Percentiles rank a stretch among this genome's conserved stretches.
Conservation (phyloP, 139 green algal genomes). For the Ettlia oleoabundans region DNA sequence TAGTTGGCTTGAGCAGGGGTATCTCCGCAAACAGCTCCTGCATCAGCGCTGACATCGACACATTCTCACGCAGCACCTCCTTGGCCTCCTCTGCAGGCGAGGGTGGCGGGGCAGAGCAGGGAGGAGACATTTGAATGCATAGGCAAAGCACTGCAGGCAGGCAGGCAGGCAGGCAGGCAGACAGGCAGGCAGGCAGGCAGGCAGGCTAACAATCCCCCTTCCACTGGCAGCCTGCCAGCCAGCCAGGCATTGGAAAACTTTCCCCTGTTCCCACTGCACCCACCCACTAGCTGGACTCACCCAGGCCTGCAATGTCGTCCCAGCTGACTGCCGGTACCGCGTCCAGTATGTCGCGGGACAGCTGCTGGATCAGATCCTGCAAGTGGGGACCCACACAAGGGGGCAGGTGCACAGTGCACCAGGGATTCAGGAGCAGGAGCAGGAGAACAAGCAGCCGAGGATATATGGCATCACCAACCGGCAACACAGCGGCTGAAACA, state of each 20-base stretch:
- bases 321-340: slow-evolving; percentile 69
- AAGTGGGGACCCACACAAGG: not conserved
- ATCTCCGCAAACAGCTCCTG: slow-evolving; percentile 88
- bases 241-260: not conserved
- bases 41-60: slow-evolving; percentile 88
- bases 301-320: slow-evolving; percentile 76
- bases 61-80: slow-evolving; percentile 90
- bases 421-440: no score
- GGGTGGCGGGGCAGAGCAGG: no score
- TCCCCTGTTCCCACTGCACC: not conserved
- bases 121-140: no score
- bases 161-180: not conserved
- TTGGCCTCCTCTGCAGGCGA: slow-evolving; percentile 77
- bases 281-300: not conserved
- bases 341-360: slow-evolving; percentile 87
- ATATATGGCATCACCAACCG: no score
- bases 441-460: no score
- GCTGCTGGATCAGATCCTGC: slow-evolving; percentile 72
- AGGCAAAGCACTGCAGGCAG: no score
- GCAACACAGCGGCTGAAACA: no score
- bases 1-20: not conserved
- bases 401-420: not conserved
- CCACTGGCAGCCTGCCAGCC: not conserved
- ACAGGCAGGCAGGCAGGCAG: not conserved
- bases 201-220: no score